These are phyloP conservation scores for Colletotrichum magnum DNA, from an alignment of 2,329 filamentous ascomycete species.

Conservation along the genomic window DNA sequence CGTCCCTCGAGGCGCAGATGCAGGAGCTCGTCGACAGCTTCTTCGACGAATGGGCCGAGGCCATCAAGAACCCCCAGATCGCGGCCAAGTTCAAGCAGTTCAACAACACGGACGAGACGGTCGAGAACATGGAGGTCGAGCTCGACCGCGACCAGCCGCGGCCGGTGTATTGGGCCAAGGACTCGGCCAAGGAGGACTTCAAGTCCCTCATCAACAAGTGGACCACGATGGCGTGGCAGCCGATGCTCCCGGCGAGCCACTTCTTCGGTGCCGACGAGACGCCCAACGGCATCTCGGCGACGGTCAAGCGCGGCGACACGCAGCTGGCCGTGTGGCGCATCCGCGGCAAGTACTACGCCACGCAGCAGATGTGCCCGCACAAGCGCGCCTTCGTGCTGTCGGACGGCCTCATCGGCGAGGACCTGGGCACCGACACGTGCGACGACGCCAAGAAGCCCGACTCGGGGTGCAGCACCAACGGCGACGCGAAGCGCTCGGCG, in stretches of 20 bases:
- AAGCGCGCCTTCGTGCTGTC: slow-evolving; percentile 91
- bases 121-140: slow-evolving; percentile 79
- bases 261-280: slow-evolving; percentile 75
- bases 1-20: slow-evolving; percentile 90
- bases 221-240: slow-evolving; percentile 81
- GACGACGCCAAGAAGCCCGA: slow-evolving; percentile 53
- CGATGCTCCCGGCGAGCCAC: slow-evolving; percentile 78
- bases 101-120: slow-evolving; percentile 81
- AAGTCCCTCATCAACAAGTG: slow-evolving; percentile 74
- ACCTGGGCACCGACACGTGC: slow-evolving; percentile 50
- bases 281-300: slow-evolving; percentile 81
- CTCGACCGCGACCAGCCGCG: slow-evolving; percentile 80
- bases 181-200: slow-evolving; percentile 79
- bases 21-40: slow-evolving; percentile 84
- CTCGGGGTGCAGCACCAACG: slow-evolving; percentile 42
- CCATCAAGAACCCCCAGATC: slow-evolving; percentile 77
- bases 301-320: slow-evolving; percentile 88
- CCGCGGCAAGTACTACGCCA: slow-evolving; percentile 84
- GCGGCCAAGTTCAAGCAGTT: slow-evolving; percentile 84
- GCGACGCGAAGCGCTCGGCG: slow-evolving; percentile 48
- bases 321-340: slow-evolving; percentile 91
- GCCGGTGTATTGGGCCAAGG: slow-evolving; percentile 83
- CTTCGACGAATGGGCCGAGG: slow-evolving; percentile 94
- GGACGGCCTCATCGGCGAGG: slow-evolving; percentile 85
- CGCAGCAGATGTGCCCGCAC: slow-evolving; percentile 96